These are phyloP conservation scores for Gypsophila paniculata DNA, from an alignment of 179 eudicot species.

Conservation along the genomic window DNA sequence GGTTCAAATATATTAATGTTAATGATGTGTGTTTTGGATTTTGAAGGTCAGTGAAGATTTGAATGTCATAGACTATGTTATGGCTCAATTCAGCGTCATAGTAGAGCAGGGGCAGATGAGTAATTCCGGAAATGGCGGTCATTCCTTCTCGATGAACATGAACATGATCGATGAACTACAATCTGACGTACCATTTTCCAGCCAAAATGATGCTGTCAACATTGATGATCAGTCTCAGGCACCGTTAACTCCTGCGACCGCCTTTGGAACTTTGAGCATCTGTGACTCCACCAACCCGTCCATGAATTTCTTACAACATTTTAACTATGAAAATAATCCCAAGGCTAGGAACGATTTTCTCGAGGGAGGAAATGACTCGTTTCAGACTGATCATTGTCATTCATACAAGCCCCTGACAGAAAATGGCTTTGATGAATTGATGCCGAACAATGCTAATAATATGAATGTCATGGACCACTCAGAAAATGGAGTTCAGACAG, in stretches of 20 bases:
- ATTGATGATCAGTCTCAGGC: slow-evolving; percentile 20
- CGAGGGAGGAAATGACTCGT: slow-evolving; percentile 34
- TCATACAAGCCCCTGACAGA: slow-evolving; percentile 31
- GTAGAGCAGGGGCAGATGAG: slow-evolving; percentile 48
- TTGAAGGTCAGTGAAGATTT: slow-evolving; percentile 67
- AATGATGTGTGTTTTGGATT: background rate
- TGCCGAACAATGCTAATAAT: slow-evolving; percentile 19
- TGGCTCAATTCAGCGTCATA: slow-evolving; percentile 47
- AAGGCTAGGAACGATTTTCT: slow-evolving; percentile 33
- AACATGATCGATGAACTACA: slow-evolving; percentile 30
- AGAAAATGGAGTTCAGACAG: slow-evolving; percentile 26
- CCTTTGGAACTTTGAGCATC: slow-evolving; percentile 25
- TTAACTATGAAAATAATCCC: slow-evolving; percentile 30
- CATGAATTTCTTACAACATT: slow-evolving; percentile 42
- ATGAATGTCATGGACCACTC: slow-evolving; percentile 33
- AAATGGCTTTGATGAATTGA: slow-evolving; percentile 42
- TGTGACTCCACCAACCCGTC: slow-evolving; percentile 34
- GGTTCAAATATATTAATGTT: background rate
- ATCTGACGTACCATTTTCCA: slow-evolving; percentile 19
- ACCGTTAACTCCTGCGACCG: slow-evolving; percentile 32
- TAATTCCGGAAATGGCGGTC: slow-evolving; percentile 25
- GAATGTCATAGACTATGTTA: slow-evolving; percentile 49
- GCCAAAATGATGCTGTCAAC: slow-evolving; percentile 25
- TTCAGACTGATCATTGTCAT: slow-evolving; percentile 24
- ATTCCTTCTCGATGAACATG: slow-evolving; percentile 29